Evolutionary conservation across 2,329 filamentous ascomycete species (phyloP).

Genomic region (Aspergillus sp.): DNA sequence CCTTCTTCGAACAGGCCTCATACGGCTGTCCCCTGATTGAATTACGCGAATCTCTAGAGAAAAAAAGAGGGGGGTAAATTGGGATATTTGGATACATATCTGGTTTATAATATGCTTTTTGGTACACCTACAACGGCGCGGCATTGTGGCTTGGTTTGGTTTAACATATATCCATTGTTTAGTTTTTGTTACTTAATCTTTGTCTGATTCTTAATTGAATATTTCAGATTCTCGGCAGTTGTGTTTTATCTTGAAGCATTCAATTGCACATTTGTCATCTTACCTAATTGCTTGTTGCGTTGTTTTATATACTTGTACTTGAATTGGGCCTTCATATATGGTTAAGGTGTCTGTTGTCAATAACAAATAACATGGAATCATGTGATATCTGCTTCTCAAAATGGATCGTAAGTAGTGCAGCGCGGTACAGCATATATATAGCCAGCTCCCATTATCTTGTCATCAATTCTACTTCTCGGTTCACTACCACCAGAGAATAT

Average conservation of each 20-base stretch:
- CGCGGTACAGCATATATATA: too few species aligned
- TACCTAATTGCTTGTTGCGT: too few species aligned
- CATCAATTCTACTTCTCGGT: too few species aligned
- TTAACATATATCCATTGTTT: background rate
- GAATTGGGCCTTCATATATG: too few species aligned
- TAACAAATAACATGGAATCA: too few species aligned
- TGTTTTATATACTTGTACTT: too few species aligned
- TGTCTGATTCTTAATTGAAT: background rate
- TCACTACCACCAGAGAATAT: too few species aligned
- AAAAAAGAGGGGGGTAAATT: background rate
- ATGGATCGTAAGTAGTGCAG: too few species aligned
- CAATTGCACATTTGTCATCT: background rate
- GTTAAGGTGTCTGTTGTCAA: too few species aligned
- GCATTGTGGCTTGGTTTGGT: background rate
- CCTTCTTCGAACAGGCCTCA: slow-evolving; percentile 7
- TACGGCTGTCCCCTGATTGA: background rate
- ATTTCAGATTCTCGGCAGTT: background rate
- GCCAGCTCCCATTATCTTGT: too few species aligned
- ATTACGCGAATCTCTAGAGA: background rate
- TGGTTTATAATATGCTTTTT: background rate
- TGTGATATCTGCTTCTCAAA: too few species aligned
- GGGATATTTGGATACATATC: background rate
- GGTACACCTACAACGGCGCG: background rate
- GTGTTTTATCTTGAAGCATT: background rate
- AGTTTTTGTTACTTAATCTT: background rate